Base-by-base conservation (phyloP, 1,139 yeast genomes). In the Yamadazyma spencermartinsiae region DNA sequence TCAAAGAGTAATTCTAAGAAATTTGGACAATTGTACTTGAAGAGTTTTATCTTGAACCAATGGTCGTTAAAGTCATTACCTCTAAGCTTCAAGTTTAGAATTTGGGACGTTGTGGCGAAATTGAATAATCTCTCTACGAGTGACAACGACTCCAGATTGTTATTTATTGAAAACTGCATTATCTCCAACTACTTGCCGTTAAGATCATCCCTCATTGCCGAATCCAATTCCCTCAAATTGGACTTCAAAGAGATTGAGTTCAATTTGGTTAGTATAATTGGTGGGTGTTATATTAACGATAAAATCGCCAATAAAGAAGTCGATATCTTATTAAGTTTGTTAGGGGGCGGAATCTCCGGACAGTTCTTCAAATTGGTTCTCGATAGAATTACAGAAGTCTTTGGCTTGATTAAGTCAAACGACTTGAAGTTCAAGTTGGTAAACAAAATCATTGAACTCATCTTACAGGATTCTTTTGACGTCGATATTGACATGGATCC, bases 341-440 rank as follows among this genome's bases (percentile, higher is more conserved):
- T 79, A 1, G 63, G 81, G 46, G 73, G 74, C 9, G 44, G 48
- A 4, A 40, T 52, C 14, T 65, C 72, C 1, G 63, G 63, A 38
- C 79, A 74, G 29, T 16, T 28, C 16, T 15, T 15, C n/a, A 61
- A 82, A 21, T 72, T 80, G n/a, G 73, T 81, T 4, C 73, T 80
- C 33, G 55, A 66, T 15, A 78, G 82, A 49, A 54, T 87, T n/a
- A 58, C 71, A 15, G 51, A 58, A 14, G 59, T 86, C 8, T 88
- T 86, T 65, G 58, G 68, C 2, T 50, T 71, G 2, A 61, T 89
- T 50, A 80, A 57, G 33, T 41, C 80, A 37, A 55, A 62, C 23
- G 89, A 85, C 2, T 63, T 68, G 29, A 86, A 82, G 56, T 57
- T 80, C 31, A 72, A 68, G 33, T 57, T 90, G 21, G 72, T 83